Conservation (phyloP, 768 basidiomycete genomes). For the Tremella yokohamensis region DNA sequence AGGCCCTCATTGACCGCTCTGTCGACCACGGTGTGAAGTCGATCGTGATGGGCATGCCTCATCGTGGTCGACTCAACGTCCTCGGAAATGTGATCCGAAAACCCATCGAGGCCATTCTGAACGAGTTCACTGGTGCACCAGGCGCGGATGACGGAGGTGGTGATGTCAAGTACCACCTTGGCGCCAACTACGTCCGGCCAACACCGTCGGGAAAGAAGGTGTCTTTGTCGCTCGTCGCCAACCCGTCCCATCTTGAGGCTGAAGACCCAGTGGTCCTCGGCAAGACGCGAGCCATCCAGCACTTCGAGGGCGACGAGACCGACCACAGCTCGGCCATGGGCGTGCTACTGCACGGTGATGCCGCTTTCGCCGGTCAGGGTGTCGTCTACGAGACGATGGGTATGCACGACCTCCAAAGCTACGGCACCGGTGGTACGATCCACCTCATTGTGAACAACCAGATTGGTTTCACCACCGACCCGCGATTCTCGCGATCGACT, state of each 20-base stretch:
- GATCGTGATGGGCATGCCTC: conserved; percentile 98
- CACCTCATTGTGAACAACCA: conserved; percentile 99
- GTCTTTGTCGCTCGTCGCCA: conserved; percentile 92
- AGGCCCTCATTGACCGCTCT: conserved; percentile 96
- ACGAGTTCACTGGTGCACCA: conserved; percentile 80
- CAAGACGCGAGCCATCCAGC: conserved; percentile 95
- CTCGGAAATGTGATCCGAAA: conserved; percentile 98
- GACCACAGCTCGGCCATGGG: conserved; percentile 84
- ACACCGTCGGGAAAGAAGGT: conserved; percentile 98
- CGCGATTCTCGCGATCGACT: conserved; percentile 93
- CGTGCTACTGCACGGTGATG: conserved; percentile 93
- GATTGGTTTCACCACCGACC: conserved; percentile 98
- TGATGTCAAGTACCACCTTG: conserved; percentile 97
- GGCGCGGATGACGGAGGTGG: conserved; percentile 76
- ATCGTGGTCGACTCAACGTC: conserved; percentile 96
- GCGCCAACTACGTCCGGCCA: conserved; percentile 96
- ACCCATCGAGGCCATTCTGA: conserved; percentile 94
- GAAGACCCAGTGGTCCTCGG: conserved; percentile 98
- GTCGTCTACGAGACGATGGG: conserved; percentile 99
- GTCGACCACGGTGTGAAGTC: conserved; percentile 94
- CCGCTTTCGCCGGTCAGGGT: conserved; percentile 97
- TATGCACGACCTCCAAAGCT: conserved; percentile 88
- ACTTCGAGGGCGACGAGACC: conserved; percentile 81
- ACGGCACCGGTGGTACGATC: conserved; percentile 96
- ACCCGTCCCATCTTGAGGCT: conserved; percentile 96